Percentiles rank a stretch among this genome's conserved stretches.
Evolutionary conservation across 345 rosid genomes (phyloP).

Genomic region (Nephelium lappaceum): DNA sequence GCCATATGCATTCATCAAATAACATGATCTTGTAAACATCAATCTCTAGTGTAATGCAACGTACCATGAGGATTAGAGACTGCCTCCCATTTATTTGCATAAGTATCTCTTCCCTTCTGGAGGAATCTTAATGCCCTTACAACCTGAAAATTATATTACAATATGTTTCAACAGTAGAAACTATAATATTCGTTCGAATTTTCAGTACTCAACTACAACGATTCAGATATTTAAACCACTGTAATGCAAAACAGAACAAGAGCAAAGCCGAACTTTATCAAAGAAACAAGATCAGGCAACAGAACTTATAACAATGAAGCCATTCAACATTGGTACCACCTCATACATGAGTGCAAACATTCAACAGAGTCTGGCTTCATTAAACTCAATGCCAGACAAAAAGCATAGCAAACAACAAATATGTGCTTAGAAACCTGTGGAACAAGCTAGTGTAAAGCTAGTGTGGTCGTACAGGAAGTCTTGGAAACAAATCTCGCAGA

Average conservation of each 20-base stretch:
- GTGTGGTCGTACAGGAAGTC: too few species aligned
- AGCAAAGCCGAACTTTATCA: neutral
- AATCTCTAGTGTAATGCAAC: constrained; percentile 44
- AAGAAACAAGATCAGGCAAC: neutral
- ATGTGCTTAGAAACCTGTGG: too few species aligned
- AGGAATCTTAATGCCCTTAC: constrained; percentile 78
- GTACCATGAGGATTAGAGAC: constrained; percentile 90
- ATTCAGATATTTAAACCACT: neutral
- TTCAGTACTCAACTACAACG: neutral
- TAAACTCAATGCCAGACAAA: too few species aligned
- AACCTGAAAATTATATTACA: constrained; percentile 53
- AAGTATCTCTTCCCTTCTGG: constrained; percentile 55
- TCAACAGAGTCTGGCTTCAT: too few species aligned
- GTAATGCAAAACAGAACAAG: neutral
- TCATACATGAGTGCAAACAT: too few species aligned
- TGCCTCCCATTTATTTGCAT: constrained; percentile 59
- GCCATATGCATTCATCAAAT: neutral
- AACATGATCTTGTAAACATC: neutral
- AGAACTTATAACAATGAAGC: too few species aligned
- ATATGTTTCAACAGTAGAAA: constrained; percentile 11
- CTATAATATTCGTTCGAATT: neutral
- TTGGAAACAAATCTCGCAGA: too few species aligned
- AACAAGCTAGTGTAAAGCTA: too few species aligned
- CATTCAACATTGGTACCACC: too few species aligned
- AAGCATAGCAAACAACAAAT: too few species aligned